A percentile compares a stretch with the other conserved stretches of the same genome.
Evolutionary conservation across 2,329 filamentous ascomycete genomes (phyloP).

Genomic region (Ilyonectria mors-panacis): DNA sequence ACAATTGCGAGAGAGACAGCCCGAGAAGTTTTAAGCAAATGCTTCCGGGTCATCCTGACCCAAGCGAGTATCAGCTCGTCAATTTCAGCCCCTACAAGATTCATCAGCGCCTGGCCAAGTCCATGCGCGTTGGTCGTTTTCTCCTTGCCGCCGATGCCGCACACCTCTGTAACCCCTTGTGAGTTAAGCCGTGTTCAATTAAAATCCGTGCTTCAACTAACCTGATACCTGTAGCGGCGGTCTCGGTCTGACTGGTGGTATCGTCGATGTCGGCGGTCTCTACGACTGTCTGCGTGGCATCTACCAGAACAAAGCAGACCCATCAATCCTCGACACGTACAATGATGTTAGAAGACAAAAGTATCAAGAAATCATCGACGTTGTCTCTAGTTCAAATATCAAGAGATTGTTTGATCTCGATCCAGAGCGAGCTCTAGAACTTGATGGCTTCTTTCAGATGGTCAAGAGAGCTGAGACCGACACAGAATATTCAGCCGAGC

Average conservation of each 20-base stretch:
- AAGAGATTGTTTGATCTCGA: constrained; percentile 11
- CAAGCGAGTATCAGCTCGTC: constrained; percentile 63
- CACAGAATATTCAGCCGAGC: neutral
- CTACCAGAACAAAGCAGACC: constrained; percentile 18
- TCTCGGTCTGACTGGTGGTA: constrained; percentile 74
- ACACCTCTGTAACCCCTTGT: constrained; percentile 66
- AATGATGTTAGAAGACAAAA: constrained; percentile 21
- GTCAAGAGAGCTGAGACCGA: constrained; percentile 24
- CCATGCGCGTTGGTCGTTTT: constrained; percentile 70
- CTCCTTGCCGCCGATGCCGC: constrained; percentile 74
- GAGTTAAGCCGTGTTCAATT: neutral
- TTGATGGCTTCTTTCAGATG: constrained; percentile 28
- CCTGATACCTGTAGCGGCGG: constrained; percentile 60
- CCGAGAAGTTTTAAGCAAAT: constrained; percentile 67
- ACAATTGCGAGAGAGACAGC: constrained; percentile 67
- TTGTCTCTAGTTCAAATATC: constrained; percentile 26
- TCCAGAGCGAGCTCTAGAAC: constrained; percentile 24
- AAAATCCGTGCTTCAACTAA: neutral
- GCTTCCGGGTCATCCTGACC: constrained; percentile 28
- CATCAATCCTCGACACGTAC: constrained; percentile 29
- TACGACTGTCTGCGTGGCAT: constrained; percentile 66
- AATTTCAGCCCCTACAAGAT: constrained; percentile 73
- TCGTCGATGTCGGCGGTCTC: constrained; percentile 74
- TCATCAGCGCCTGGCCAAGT: constrained; percentile 72
- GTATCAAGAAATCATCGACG: constrained; percentile 27